A percentile compares a stretch with the other conserved stretches of the same genome.
phyloP scores from a whole-genome alignment of 371 early-diverging fungal genomes.

The Actinomortierella wolfii region DNA sequence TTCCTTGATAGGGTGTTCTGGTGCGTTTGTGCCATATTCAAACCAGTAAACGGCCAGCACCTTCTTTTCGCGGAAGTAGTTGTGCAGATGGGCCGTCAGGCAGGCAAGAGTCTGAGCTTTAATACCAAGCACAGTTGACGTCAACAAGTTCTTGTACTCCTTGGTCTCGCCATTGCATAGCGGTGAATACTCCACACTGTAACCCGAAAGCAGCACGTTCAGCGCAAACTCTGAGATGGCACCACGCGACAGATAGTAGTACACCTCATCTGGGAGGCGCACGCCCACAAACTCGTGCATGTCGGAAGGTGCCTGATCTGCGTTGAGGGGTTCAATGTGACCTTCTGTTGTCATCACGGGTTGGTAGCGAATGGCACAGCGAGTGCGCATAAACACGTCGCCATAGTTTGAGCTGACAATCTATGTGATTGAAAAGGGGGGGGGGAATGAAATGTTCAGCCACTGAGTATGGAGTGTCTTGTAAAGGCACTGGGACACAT shows the following conservation, averaged over 20 bases:
- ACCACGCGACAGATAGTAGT: conserved; percentile 76
- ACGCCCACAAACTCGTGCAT: conserved; percentile 86
- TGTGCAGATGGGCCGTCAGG: conserved; percentile 66
- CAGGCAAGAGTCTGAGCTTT: conserved; percentile 65
- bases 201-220: conserved; percentile 70
- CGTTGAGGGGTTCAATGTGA: conserved; percentile 70
- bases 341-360: conserved; percentile 73
- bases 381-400: conserved; percentile 74
- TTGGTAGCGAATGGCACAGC: conserved; percentile 77
- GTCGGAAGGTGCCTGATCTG: conserved; percentile 72
- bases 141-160: conserved; percentile 75
- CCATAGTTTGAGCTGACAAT: conserved; percentile 66
- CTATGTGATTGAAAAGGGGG: conserved; percentile 1
- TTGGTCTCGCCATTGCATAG: conserved; percentile 80
- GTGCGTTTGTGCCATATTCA: conserved; percentile 3
- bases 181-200: conserved; percentile 74
- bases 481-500: too few relatives aligned
- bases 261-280: conserved; percentile 76
- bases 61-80: conserved; percentile 69
- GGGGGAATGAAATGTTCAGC: too few relatives aligned
- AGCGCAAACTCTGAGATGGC: conserved; percentile 57
- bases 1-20: conserved; percentile 22
- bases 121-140: conserved; percentile 56
- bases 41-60: conserved; percentile 29
- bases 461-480: too few relatives aligned